Percentiles rank a stretch among this genome's conserved stretches.
Evolutionary conservation across 192 early-diverging fungal species (phyloP).

Genomic region (Backusella sp.): DNA sequence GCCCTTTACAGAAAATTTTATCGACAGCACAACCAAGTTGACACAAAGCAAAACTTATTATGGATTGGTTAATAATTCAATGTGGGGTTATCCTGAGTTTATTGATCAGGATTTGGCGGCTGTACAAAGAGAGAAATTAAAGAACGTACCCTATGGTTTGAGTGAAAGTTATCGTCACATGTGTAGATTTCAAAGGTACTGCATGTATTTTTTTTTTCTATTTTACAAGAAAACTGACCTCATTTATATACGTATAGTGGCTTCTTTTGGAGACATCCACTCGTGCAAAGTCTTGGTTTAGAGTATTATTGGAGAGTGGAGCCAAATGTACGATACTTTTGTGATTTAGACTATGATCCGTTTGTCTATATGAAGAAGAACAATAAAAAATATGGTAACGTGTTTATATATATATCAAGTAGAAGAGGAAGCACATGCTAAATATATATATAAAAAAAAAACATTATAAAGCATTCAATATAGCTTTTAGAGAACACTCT

Average conservation of each 20-base stretch:
- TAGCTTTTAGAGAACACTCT: conserved; percentile 67
- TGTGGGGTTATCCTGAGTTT: conserved; percentile 74
- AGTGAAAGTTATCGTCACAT: conserved; percentile 82
- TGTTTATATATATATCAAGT: background rate
- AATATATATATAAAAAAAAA: background rate
- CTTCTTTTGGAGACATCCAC: conserved; percentile 50
- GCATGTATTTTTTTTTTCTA: background rate
- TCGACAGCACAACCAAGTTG: conserved; percentile 38
- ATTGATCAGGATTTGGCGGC: conserved; percentile 67
- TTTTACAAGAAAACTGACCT: too few relatives aligned
- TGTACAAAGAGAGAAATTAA: conserved; percentile 41
- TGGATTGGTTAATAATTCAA: conserved; percentile 62
- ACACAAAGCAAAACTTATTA: conserved; percentile 55
- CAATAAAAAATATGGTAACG: conserved; percentile 38
- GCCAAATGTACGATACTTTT: conserved; percentile 54
- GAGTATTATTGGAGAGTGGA: conserved; percentile 63
- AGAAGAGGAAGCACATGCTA: background rate
- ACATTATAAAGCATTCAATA: conserved; percentile 52
- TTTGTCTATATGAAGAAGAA: conserved; percentile 51
- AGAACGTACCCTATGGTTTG: conserved; percentile 63
- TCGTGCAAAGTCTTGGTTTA: conserved; percentile 44
- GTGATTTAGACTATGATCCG: conserved; percentile 56
- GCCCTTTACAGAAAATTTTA: conserved; percentile 73
- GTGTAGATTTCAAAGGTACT: conserved; percentile 61
- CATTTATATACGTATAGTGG: conserved; percentile 25